Conservation (phyloP, 2,329 filamentous ascomycete genomes). For the Diatrype stigma region DNA sequence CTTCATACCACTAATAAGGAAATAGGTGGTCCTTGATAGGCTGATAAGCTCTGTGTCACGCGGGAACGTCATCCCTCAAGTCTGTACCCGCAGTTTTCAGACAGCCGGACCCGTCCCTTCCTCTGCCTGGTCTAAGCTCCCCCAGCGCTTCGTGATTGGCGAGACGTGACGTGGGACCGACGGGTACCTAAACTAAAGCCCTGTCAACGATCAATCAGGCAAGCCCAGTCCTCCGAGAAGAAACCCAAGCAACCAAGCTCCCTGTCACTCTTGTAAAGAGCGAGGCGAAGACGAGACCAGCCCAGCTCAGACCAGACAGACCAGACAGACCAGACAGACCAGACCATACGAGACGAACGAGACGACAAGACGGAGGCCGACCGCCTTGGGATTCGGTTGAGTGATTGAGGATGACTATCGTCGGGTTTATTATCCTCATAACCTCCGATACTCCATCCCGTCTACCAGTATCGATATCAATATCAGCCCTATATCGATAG, state of each 20-base stretch:
- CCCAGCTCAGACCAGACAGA: background rate
- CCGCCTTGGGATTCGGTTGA: too few relatives aligned
- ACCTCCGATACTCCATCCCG: background rate
- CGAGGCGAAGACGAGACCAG: background rate
- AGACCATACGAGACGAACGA: too few relatives aligned
- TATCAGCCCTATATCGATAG: too few relatives aligned
- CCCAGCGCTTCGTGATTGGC: background rate
- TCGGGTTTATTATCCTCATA: background rate
- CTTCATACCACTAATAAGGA: too few relatives aligned
- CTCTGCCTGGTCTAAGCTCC: background rate
- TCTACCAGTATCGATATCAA: too few relatives aligned
- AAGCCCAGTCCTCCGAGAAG: background rate
- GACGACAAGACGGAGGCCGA: too few relatives aligned
- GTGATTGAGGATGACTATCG: background rate
- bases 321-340: too few relatives aligned
- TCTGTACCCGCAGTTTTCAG: background rate
- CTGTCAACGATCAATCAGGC: too few relatives aligned
- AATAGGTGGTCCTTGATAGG: background rate
- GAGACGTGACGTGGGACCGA: too few relatives aligned
- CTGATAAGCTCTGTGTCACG: background rate
- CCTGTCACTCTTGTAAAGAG: background rate
- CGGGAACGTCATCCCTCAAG: background rate
- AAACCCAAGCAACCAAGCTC: background rate
- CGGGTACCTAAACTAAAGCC: too few relatives aligned
- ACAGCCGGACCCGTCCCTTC: background rate